These are phyloP conservation scores for Fonsecaea monophora DNA, from an alignment of 2,329 filamentous ascomycete species.

Conservation along the genomic window DNA sequence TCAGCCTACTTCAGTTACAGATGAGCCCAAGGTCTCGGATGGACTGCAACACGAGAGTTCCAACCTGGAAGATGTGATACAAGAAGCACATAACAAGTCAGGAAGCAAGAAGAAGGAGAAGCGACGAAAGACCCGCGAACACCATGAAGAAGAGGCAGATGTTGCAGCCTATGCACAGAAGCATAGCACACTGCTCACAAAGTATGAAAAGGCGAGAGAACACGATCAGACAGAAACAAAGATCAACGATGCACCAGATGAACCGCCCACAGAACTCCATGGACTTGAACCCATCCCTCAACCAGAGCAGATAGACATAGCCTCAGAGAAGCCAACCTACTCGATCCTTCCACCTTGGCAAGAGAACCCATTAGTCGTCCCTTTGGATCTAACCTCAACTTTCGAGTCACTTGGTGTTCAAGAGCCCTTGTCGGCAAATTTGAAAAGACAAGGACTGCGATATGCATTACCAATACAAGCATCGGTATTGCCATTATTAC, in stretches of 20 bases:
- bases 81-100: neutral
- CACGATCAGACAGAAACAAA: slow-evolving; percentile 20
- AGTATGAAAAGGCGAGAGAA: slow-evolving; percentile 40
- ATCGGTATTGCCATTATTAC: slow-evolving; percentile 77
- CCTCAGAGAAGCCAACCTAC: slow-evolving; percentile 69
- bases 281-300: slow-evolving; percentile 84
- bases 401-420: slow-evolving; percentile 72
- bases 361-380: slow-evolving; percentile 61
- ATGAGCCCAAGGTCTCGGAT: slow-evolving; percentile 36
- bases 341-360: slow-evolving; percentile 84
- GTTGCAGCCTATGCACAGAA: slow-evolving; percentile 29
- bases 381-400: slow-evolving; percentile 52
- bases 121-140: slow-evolving; percentile 22
- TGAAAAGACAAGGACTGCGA: slow-evolving; percentile 72
- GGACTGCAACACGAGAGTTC: slow-evolving; percentile 25
- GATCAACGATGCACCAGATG: slow-evolving; percentile 38
- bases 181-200: slow-evolving; percentile 42
- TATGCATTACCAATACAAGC: slow-evolving; percentile 81
- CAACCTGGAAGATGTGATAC: slow-evolving; percentile 38
- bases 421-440: slow-evolving; percentile 63
- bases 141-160: slow-evolving; percentile 53
- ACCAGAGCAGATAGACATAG: slow-evolving; percentile 61
- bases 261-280: slow-evolving; percentile 51
- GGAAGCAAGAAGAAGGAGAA: slow-evolving; percentile 24
- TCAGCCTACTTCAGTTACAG: neutral